These are phyloP conservation scores for Yarrowia sp. DNA, from an alignment of 805 yeast species.

Conservation along the genomic window DNA sequence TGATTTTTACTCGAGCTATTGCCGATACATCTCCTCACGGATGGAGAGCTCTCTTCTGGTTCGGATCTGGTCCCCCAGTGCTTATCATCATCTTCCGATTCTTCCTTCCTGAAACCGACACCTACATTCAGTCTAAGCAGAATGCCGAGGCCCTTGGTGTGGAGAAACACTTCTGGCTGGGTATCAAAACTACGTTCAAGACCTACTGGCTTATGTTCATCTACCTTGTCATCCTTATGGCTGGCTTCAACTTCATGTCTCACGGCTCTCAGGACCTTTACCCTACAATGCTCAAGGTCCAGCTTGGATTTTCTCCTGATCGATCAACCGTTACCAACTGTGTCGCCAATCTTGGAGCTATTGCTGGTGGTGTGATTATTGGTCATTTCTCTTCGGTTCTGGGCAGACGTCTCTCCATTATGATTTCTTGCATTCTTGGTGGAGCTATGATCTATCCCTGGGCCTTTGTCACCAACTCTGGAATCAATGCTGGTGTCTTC, in stretches of 20 bases:
- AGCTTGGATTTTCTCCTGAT: conserved; percentile 14
- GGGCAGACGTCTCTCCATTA: conserved; percentile 10
- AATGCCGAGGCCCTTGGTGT: conserved; percentile 18
- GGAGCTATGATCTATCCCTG: conserved; percentile 26
- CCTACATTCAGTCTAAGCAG: conserved; percentile 50
- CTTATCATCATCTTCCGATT: conserved; percentile 66
- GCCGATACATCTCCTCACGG: conserved; percentile 56
- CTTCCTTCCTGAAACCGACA: conserved; percentile 65
- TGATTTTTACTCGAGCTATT: conserved; percentile 18
- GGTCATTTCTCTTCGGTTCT: conserved; percentile 10
- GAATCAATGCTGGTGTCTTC: conserved; percentile 55
- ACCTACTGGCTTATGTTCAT: conserved; percentile 65
- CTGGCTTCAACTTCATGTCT: conserved; percentile 72
- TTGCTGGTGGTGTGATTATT: conserved; percentile 17
- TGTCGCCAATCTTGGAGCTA: conserved; percentile 23
- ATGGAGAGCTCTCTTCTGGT: conserved; percentile 80
- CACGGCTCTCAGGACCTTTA: conserved; percentile 78
- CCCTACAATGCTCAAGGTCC: conserved; percentile 66
- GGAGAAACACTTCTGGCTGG: conserved; percentile 16
- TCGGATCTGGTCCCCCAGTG: conserved; percentile 69
- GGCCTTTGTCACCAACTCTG: conserved; percentile 14
- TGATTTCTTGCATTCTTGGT: conserved; percentile 16
- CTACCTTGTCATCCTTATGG: conserved; percentile 65
- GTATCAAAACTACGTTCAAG: conserved; percentile 46
- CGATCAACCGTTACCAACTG: conserved; percentile 21